Evolutionary conservation across 352 stramenopile genomes (phyloP).

Genomic region (Globisporangium nagaii): DNA sequence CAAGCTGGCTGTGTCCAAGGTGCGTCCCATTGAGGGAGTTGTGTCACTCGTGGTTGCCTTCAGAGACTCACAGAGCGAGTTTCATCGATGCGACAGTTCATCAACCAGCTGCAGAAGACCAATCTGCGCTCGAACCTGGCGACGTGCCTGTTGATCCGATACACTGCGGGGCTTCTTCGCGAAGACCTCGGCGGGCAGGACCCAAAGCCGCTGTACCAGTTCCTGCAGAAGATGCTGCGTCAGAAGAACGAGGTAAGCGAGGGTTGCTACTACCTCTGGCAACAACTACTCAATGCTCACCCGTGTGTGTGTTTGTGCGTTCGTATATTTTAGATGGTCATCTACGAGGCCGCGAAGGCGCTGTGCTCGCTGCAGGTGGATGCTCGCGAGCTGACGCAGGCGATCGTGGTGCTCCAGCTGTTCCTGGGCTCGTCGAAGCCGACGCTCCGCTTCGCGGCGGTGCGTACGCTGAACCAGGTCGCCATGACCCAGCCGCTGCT

Average conservation of each 20-base stretch:
- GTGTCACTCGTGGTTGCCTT: neutral
- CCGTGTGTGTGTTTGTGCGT: neutral
- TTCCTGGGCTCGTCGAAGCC: slow-evolving; percentile 94
- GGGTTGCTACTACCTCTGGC: too few species aligned
- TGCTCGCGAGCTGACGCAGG: slow-evolving; percentile 93
- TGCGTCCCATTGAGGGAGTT: slow-evolving; percentile 11
- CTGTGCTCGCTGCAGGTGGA: slow-evolving; percentile 96
- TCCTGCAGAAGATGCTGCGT: slow-evolving; percentile 94
- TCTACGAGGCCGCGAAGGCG: slow-evolving; percentile 97
- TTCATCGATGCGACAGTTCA: slow-evolving; percentile 46
- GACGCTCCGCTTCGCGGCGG: slow-evolving; percentile 94
- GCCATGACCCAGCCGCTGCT: slow-evolving; percentile 90
- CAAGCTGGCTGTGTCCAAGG: slow-evolving; percentile 96
- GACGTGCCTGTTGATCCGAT: slow-evolving; percentile 97
- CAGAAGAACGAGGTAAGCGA: slow-evolving; percentile 93
- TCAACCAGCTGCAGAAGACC: slow-evolving; percentile 90
- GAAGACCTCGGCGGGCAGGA: slow-evolving; percentile 85
- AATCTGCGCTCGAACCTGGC: slow-evolving; percentile 93
- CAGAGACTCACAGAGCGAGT: too few species aligned
- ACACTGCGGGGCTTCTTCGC: slow-evolving; percentile 89
- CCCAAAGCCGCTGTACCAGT: slow-evolving; percentile 77
- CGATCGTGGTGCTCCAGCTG: slow-evolving; percentile 97
- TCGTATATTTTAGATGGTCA: slow-evolving; percentile 90
- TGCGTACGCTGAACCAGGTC: slow-evolving; percentile 94
- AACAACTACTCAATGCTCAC: too few species aligned